phyloP scores from a whole-genome alignment of 768 basidiomycete species.

The Naematelia aurantialba region DNA sequence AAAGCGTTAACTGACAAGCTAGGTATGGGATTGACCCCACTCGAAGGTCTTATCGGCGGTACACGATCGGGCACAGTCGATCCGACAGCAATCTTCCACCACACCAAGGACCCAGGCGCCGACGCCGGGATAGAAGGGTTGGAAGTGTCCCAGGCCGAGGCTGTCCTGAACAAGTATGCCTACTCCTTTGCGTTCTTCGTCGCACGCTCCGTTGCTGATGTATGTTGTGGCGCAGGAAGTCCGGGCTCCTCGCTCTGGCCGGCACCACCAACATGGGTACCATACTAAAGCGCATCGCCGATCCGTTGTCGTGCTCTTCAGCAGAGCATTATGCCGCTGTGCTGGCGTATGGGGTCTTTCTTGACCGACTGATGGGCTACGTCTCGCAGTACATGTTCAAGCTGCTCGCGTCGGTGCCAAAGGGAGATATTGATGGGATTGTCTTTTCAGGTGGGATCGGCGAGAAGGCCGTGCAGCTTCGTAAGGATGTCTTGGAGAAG shows the following conservation, averaged over 20 bases:
- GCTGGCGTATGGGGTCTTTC: slow-evolving; percentile 73
- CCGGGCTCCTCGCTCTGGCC: slow-evolving; percentile 72
- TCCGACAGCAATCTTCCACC: slow-evolving; percentile 83
- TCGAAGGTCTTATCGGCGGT: slow-evolving; percentile 83
- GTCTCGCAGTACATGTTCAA: slow-evolving; percentile 73
- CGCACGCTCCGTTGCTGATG: background rate
- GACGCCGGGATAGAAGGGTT: slow-evolving; percentile 53
- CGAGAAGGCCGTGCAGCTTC: slow-evolving; percentile 64
- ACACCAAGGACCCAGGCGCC: slow-evolving; percentile 60
- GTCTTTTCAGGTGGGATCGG: slow-evolving; percentile 89
- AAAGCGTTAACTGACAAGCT: slow-evolving; percentile 3
- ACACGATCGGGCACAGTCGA: slow-evolving; percentile 80
- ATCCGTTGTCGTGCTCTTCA: slow-evolving; percentile 50
- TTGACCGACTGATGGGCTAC: slow-evolving; percentile 69
- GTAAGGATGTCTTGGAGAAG: slow-evolving; percentile 59
- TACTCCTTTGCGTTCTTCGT: background rate
- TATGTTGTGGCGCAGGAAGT: slow-evolving; percentile 53
- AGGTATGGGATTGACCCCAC: slow-evolving; percentile 81
- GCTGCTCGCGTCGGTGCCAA: slow-evolving; percentile 52
- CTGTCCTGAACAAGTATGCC: slow-evolving; percentile 52
- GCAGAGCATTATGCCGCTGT: slow-evolving; percentile 45
- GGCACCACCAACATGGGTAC: slow-evolving; percentile 78
- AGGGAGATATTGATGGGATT: slow-evolving; percentile 63
- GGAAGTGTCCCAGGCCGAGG: slow-evolving; percentile 52
- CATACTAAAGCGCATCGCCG: slow-evolving; percentile 55